Evolutionary conservation across 345 rosid genomes (phyloP), one percentile per base, ranked within the genome.

Genomic region (Brassica rapa): DNA sequence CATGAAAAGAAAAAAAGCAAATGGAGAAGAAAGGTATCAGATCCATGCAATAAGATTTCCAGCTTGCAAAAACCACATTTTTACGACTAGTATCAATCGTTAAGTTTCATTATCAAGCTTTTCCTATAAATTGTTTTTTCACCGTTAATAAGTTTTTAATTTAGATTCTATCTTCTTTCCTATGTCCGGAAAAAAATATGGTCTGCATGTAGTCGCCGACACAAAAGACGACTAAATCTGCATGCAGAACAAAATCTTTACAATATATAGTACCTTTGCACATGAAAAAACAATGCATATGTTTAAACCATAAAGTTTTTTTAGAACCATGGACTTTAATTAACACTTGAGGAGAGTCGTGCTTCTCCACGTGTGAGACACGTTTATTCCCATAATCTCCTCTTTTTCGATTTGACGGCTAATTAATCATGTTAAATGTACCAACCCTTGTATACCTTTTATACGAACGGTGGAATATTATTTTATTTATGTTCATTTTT

Each of bases 1-100:
- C 78, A 79, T 68, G 78, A 62, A 49, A 49, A n/a, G 59, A 8
- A 8, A 16, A 29, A 30, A 72, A n/a, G 72, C 39, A 24, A 35
- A 32, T n/a, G 62, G 65, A 6, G 70, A 79, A 79, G 82, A 64
- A 80, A 80, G 79, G 83, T 75, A 80, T 80, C 83, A 57, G 80
- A 80, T 80, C 76, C 82, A 79, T 72, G 57, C 73, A 79, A 66
- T 79, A 51, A 72, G 77, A 79, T 68, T 79, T 79, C 70, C 82
- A 80, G 79, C 82, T 80, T 64, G 76, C 80, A 70, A 75, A 80
- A 70, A 21, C 83, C 80, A 74, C 80, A 80, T 43, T 70, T 33
- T 80, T 80, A 80, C 76, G 83, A 56, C 43, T 80, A 25, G 83
- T 74, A 80, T 80, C 83, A 75, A 66, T 73, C 57, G 64, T 62